Evolutionary conservation across 192 early-diverging fungal species (phyloP), one percentile per base, ranked within the genome.

Genomic region (Tieghemiomyces parasiticus): DNA sequence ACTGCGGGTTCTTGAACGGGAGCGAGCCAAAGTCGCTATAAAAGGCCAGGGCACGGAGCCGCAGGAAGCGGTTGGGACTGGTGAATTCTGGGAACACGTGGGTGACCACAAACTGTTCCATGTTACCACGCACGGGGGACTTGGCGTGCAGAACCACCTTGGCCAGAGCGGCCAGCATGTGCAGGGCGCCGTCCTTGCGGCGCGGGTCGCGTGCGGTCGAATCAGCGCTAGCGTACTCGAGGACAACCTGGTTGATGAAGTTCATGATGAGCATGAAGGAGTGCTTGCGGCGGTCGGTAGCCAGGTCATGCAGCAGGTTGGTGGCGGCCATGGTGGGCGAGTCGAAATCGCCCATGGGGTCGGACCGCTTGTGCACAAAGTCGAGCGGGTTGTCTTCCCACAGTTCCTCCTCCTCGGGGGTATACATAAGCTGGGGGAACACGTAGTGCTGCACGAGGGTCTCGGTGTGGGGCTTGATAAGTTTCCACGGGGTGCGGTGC

Each of bases 321-420:
- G 78, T 80, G 2, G 84, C 91, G 9, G 86, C 84, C 0, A 76
- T 68, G 22, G 75, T 68, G 22, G 91, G 84, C 34, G 85, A 90
- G 28, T 78, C 76, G 67, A 90, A 88, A 55, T 94, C 92, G 62
- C 95, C 92, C 44, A 93, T 63, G 42, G 84, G 81, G 62, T 89
- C 85, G 59, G 74, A 74, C 60, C 83, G 81, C 62, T 84, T 81
- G 60, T 88, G 80, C 31, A 99, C 83, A 59, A 84, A 99, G 70
- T 99, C 95, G 25, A 91, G 82, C 2, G 90, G 86, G 65, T 96
- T 90, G 35, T 92, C 88, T 45, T 84, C 74, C 95, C 95, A 99
- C 26, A 94, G 78, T 70, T 88, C 77, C 63, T 86, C 76, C 65
- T 99, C 95, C 46, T 79, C 78, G 25, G 78, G 64, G 65, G 81